Percentiles rank a stretch among this genome's conserved stretches.
Evolutionary conservation across 2,329 filamentous ascomycete species (phyloP).

Genomic region (Magnaporthiopsis incrustans): DNA sequence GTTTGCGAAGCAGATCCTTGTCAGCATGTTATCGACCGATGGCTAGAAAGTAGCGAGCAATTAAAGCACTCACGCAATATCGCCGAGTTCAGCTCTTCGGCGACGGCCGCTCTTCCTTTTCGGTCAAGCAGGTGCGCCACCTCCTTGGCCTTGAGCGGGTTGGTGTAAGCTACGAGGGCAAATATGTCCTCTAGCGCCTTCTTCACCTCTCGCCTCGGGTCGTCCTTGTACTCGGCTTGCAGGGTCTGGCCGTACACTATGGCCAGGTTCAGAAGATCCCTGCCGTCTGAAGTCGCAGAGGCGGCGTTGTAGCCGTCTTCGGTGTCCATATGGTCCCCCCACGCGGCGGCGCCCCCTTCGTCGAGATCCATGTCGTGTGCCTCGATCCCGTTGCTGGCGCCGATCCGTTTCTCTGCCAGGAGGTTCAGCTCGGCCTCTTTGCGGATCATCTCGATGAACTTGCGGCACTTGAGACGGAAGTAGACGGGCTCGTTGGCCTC

Average conservation of each 20-base stretch:
- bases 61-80: conserved; percentile 63
- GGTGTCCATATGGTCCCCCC: conserved; percentile 44
- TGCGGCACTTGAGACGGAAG: conserved; percentile 80
- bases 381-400: conserved; percentile 5
- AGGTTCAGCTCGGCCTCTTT: conserved; percentile 58
- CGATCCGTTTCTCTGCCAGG: conserved; percentile 30
- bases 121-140: conserved; percentile 72
- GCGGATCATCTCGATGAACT: conserved; percentile 92
- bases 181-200: conserved; percentile 78
- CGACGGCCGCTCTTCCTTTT: conserved; percentile 66
- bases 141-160: conserved; percentile 66
- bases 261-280: conserved; percentile 56
- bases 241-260: conserved; percentile 74
- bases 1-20: background rate
- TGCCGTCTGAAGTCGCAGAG: conserved; percentile 12
- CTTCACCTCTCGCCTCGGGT: conserved; percentile 60
- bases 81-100: conserved; percentile 88
- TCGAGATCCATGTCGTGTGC: conserved; percentile 49
- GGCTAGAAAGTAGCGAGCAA: background rate
- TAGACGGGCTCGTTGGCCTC: conserved; percentile 74
- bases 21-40: conserved; percentile 11
- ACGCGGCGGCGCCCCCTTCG: conserved; percentile 12
- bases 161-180: conserved; percentile 76
- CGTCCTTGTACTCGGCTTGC: conserved; percentile 66
- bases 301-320: conserved; percentile 30